Evolutionary conservation across 352 stramenopile genomes (phyloP).

Genomic region (Pythium phragmiticola): DNA sequence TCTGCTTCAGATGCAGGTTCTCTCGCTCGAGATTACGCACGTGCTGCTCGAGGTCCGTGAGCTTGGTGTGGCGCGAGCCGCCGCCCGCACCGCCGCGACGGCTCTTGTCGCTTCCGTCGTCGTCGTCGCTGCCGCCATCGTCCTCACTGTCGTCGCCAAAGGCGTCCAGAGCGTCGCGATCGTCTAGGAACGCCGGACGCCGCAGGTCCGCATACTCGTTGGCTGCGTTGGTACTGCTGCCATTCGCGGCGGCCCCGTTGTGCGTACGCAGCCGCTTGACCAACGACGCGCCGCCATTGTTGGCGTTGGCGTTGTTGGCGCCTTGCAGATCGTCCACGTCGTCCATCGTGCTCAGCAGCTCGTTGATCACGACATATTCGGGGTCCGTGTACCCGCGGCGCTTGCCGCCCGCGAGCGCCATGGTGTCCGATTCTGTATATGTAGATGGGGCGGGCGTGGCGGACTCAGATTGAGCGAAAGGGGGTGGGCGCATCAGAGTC

Average conservation of each 20-base stretch:
- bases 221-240: not conserved
- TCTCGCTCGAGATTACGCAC: conserved; percentile 68
- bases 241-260: not conserved
- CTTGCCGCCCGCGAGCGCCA: conserved; percentile 22
- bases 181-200: conserved; percentile 6
- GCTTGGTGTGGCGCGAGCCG: conserved; percentile 52
- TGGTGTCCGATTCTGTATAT: not conserved
- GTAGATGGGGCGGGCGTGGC: not conserved
- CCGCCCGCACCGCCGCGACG: conserved; percentile 8
- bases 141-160: conserved; percentile 19
- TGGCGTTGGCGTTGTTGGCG: not conserved
- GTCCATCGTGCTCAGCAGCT: conserved; percentile 62
- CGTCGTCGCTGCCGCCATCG: conserved; percentile 18
- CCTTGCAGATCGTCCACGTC: conserved; percentile 52
- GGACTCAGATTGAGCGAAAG: conserved; percentile 15
- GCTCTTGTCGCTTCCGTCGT: conserved; percentile 27
- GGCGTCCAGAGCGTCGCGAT: conserved; percentile 8
- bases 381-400: conserved; percentile 41
- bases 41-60: conserved; percentile 70
- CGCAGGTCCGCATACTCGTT: conserved; percentile 6
- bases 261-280: conserved; percentile 16
- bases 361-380: conserved; percentile 64
- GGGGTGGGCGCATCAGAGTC: not conserved
- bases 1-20: conserved; percentile 78
- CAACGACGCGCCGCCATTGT: not conserved